Evolutionary conservation across 164 flowering plant species (phyloP).

Genomic region (Vitis rupestris): DNA sequence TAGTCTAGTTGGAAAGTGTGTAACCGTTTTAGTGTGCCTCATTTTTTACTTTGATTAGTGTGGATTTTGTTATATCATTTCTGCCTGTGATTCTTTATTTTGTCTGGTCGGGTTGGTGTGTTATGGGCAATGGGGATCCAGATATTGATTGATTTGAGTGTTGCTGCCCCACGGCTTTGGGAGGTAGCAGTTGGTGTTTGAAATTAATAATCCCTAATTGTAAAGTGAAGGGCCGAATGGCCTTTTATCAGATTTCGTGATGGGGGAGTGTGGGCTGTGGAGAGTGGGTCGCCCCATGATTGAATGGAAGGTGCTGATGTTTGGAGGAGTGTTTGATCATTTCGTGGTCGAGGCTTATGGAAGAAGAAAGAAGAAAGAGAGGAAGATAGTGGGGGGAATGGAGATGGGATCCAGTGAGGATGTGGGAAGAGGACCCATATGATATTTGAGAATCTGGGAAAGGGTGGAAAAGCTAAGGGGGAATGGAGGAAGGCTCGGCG

Average conservation of each 20-base stretch:
- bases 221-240: conserved; percentile 2
- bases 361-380: no score
- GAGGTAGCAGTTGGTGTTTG: no score
- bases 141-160: no score
- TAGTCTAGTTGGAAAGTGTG: conserved; percentile 1
- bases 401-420: no score
- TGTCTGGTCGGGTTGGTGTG: no score
- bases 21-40: neutral
- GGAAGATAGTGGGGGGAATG: no score
- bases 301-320: neutral
- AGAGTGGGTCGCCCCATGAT: neutral
- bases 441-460: conserved; percentile 15
- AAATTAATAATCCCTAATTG: no score
- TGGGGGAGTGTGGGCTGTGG: neutral
- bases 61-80: neutral
- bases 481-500: conserved; percentile 16
- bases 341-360: no score
- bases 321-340: no score
- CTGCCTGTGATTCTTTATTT: conserved; percentile 2
- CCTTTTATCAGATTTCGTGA: conserved; percentile 13
- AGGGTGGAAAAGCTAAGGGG: neutral
- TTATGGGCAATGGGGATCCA: conserved; percentile 10
- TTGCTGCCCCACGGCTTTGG: no score
- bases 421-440: no score
- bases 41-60: neutral